These are phyloP conservation scores for Camellia granthamiana DNA, from an alignment of 148 eudicot genomes.

Conservation along the genomic window DNA sequence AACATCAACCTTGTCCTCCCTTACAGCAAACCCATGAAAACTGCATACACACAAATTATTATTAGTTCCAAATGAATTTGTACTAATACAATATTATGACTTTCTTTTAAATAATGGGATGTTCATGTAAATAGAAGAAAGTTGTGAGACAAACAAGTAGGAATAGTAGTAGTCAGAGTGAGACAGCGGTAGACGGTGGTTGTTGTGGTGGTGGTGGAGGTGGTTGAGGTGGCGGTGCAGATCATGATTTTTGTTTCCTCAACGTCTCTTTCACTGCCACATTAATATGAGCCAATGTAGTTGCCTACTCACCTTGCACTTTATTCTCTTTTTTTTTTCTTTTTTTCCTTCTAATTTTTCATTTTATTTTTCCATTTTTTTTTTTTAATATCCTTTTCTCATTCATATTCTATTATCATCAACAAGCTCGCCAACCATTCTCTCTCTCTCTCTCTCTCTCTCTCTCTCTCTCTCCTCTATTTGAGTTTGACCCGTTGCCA, in stretches of 20 bases:
- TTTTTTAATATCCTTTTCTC: slow-evolving; percentile 2
- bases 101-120: not conserved
- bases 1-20: slow-evolving; percentile 2
- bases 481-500: slow-evolving; percentile 46
- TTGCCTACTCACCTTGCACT: slow-evolving; percentile 8
- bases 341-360: not conserved
- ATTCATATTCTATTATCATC: slow-evolving; percentile 8
- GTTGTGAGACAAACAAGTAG: no score
- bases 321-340: not conserved
- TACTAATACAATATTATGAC: no score
- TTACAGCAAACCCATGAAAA: slow-evolving; percentile 11
- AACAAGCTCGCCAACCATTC: slow-evolving; percentile 16
- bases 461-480: slow-evolving; percentile 10
- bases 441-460: slow-evolving; percentile 25
- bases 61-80: no score
- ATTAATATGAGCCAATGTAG: not conserved
- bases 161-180: not conserved
- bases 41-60: no score
- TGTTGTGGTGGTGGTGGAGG: slow-evolving; percentile 4
- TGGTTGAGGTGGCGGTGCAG: slow-evolving; percentile 11
- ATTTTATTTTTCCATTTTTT: not conserved
- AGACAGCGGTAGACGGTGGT: not conserved
- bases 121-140: not conserved
- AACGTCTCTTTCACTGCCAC: slow-evolving; percentile 9
- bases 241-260: not conserved